Percentiles rank a stretch among this genome's conserved stretches.
Evolutionary conservation across 2,329 filamentous ascomycete species (phyloP).

Genomic region (Aspergillus spinulosporus): DNA sequence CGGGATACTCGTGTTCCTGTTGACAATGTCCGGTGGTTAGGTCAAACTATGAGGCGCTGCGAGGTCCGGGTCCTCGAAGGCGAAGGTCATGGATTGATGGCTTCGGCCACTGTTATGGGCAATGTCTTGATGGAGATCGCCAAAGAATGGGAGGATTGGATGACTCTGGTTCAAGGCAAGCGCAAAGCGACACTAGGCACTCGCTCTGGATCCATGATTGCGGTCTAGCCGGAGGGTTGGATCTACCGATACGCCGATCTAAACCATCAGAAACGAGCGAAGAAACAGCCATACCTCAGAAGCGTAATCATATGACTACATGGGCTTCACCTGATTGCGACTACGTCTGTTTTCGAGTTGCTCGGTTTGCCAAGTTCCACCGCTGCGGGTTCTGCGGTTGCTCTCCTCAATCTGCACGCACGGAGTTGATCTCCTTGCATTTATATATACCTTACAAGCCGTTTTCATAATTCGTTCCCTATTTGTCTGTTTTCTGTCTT

Average conservation of each 20-base stretch:
- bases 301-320: not conserved
- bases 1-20: slow-evolving; percentile 89
- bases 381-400: slow-evolving; percentile 24
- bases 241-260: not conserved
- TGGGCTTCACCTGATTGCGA: not conserved
- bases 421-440: slow-evolving; percentile 11
- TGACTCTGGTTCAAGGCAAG: slow-evolving; percentile 55
- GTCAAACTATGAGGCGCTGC: slow-evolving; percentile 88
- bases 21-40: slow-evolving; percentile 93
- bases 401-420: not conserved
- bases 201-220: slow-evolving; percentile 23
- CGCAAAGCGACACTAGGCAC: slow-evolving; percentile 34
- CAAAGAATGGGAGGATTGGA: slow-evolving; percentile 90
- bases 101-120: slow-evolving; percentile 88
- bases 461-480: not conserved
- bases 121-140: slow-evolving; percentile 92
- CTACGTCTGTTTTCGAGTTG: not conserved
- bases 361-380: slow-evolving; percentile 5
- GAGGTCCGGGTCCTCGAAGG: slow-evolving; percentile 88
- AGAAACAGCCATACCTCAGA: not conserved
- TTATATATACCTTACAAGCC: slow-evolving; percentile 13
- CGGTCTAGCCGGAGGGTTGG: slow-evolving; percentile 4
- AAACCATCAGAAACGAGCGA: not conserved
- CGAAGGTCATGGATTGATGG: slow-evolving; percentile 95
- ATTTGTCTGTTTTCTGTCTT: slow-evolving; percentile 10